Evolutionary conservation across 2,329 filamentous ascomycete genomes (phyloP).

Genomic region (Gaeumannomyces sp.): DNA sequence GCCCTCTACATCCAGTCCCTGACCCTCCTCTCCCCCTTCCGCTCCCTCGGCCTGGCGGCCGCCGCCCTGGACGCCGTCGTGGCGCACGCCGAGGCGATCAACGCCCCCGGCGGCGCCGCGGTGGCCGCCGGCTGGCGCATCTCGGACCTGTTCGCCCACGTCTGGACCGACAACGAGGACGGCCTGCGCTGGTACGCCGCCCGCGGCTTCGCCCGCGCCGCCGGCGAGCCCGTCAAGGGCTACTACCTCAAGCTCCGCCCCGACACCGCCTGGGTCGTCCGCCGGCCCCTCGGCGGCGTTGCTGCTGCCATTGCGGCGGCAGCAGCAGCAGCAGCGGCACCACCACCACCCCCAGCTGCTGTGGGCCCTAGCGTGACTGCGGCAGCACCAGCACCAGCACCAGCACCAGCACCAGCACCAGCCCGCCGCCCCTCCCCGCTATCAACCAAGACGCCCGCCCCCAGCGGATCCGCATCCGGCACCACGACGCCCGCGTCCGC

Average conservation of each 20-base stretch:
- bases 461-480: not conserved
- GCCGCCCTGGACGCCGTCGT: constrained; percentile 49
- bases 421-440: constrained; percentile 17
- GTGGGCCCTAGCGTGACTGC: no score
- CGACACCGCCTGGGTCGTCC: constrained; percentile 55
- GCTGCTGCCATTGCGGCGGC: constrained; percentile 14
- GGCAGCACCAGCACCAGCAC: not conserved
- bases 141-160: constrained; percentile 53
- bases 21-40: constrained; percentile 57
- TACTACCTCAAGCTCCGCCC: constrained; percentile 60
- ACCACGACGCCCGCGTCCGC: constrained; percentile 13
- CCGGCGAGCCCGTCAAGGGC: constrained; percentile 38
- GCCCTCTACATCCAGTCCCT: constrained; percentile 61
- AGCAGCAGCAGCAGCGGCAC: no score
- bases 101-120: constrained; percentile 12
- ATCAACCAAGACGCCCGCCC: not conserved
- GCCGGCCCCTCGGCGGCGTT: constrained; percentile 25
- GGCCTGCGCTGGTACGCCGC: constrained; percentile 56
- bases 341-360: not conserved
- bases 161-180: constrained; percentile 62
- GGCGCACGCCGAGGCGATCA: constrained; percentile 25
- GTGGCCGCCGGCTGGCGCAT: constrained; percentile 30
- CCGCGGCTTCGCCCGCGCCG: constrained; percentile 48
- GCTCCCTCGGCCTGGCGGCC: constrained; percentile 51
- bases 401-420: constrained; percentile 8